phyloP scores from a whole-genome alignment of 2,329 filamentous ascomycete species.

The Cordyceps cateniannulata region DNA sequence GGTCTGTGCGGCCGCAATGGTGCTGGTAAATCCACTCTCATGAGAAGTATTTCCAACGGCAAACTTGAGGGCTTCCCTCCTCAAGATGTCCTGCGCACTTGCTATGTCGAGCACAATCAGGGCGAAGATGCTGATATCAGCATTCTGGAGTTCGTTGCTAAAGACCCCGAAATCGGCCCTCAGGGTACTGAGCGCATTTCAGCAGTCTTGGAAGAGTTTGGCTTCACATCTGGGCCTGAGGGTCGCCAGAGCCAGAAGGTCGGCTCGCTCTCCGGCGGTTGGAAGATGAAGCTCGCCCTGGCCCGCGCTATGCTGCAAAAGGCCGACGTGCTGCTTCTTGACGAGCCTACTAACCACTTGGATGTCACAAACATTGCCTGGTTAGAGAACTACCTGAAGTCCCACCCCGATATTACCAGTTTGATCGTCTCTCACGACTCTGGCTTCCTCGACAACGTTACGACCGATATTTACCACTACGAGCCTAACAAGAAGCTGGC shows the following conservation, averaged over 20 bases:
- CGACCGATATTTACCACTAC: conserved; percentile 98
- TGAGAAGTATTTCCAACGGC: conserved; percentile 91
- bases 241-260: conserved; percentile 86
- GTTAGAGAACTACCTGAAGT: conserved; percentile 91
- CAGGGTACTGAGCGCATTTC: conserved; percentile 77
- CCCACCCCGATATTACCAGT: conserved; percentile 93
- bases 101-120: conserved; percentile 99
- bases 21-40: conserved; percentile 97
- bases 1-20: conserved; percentile 96
- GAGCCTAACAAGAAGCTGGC: conserved; percentile 90
- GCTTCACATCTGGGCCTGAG: conserved; percentile 84
- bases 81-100: conserved; percentile 87
- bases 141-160: conserved; percentile 86
- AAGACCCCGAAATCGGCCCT: conserved; percentile 78
- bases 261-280: conserved; percentile 91
- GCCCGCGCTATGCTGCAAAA: conserved; percentile 94
- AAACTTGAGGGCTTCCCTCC: conserved; percentile 96
- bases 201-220: conserved; percentile 80
- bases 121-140: conserved; percentile 95
- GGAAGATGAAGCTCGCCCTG: conserved; percentile 99
- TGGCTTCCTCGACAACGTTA: conserved; percentile 91
- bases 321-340: conserved; percentile 91
- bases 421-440: conserved; percentile 99
- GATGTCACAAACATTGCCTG: conserved; percentile 95
- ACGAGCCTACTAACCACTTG: conserved; percentile 98